Percentiles rank a stretch among this genome's conserved stretches.
These are phyloP conservation scores for Penicillium fimorum DNA, from an alignment of 495 filamentous ascomycete genomes.

Conservation along the genomic window DNA sequence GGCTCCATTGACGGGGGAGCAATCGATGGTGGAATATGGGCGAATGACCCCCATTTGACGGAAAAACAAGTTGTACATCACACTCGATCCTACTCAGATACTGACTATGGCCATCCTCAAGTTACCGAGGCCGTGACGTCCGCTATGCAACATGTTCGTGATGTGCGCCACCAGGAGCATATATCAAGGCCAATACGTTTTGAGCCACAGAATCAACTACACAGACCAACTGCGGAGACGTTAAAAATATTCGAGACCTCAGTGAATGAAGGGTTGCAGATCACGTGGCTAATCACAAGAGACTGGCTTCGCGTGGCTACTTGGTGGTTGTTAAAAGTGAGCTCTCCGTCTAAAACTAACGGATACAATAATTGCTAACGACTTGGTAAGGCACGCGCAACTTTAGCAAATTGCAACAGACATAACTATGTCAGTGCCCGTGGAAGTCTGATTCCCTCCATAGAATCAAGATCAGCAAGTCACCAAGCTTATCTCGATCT, in stretches of 20 bases:
- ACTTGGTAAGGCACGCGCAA: constrained; percentile 21
- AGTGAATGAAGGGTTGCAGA: constrained; percentile 25
- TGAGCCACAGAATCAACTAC: constrained; percentile 31
- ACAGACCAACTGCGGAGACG: constrained; percentile 29
- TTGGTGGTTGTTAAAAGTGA: constrained; percentile 49
- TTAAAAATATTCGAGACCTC: constrained; percentile 26
- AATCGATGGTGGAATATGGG: constrained; percentile 8
- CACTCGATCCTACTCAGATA: constrained; percentile 3
- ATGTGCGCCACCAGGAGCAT: constrained; percentile 31
- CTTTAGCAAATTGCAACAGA: constrained; percentile 28
- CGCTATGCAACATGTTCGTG: constrained; percentile 34
- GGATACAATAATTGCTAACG: not conserved
- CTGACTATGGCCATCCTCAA: constrained; percentile 11
- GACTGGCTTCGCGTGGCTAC: constrained; percentile 43
- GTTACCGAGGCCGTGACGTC: constrained; percentile 28
- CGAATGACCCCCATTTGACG: constrained; percentile 4
- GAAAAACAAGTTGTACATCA: constrained; percentile 8
- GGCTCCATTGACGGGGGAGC: constrained; percentile 11
- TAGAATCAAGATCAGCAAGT: constrained; percentile 21
- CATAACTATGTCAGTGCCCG: constrained; percentile 24
- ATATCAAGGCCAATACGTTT: constrained; percentile 31
- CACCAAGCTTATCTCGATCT: constrained; percentile 43
- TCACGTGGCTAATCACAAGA: constrained; percentile 28
- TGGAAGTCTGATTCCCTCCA: constrained; percentile 29
- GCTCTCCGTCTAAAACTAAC: not conserved